A percentile compares a stretch with the other conserved stretches of the same genome.
phyloP scores from a whole-genome alignment of 306 rosid genomes.

The Myrica gale region DNA sequence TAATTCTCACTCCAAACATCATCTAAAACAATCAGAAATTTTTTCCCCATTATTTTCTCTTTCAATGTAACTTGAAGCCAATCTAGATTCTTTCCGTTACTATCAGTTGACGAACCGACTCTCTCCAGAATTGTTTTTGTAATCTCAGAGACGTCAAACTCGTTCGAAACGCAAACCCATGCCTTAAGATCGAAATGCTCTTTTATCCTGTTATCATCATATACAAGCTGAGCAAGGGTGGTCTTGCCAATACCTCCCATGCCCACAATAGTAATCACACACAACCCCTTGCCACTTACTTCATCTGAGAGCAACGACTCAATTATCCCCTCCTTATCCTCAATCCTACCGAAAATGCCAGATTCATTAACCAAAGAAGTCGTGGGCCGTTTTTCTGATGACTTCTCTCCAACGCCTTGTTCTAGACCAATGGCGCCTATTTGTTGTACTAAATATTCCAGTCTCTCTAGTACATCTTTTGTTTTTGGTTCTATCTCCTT shows the following conservation, averaged over 20 bases:
- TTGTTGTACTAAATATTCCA: constrained; percentile 23
- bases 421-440: constrained; percentile 18
- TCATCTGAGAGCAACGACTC: not conserved
- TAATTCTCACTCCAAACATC: constrained; percentile 20
- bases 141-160: constrained; percentile 22
- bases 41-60: not conserved
- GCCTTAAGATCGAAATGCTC: constrained; percentile 20
- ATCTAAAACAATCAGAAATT: constrained; percentile 25
- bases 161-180: constrained; percentile 36
- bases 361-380: constrained; percentile 13
- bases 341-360: constrained; percentile 34
- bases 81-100: not conserved
- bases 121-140: constrained; percentile 27
- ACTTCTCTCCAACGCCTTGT: constrained; percentile 13
- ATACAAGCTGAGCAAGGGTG: constrained; percentile 29
- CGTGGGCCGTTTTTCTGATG: not conserved
- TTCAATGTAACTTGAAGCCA: not conserved
- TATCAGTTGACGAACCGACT: no score
- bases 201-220: constrained; percentile 18
- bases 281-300: not conserved
- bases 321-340: constrained; percentile 25
- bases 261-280: constrained; percentile 27
- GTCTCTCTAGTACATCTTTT: constrained; percentile 4
- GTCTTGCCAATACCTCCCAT: constrained; percentile 46
- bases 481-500: constrained; percentile 11